Conservation (phyloP, 352 stramenopile species). For the Phytophthora sojae region DNA sequence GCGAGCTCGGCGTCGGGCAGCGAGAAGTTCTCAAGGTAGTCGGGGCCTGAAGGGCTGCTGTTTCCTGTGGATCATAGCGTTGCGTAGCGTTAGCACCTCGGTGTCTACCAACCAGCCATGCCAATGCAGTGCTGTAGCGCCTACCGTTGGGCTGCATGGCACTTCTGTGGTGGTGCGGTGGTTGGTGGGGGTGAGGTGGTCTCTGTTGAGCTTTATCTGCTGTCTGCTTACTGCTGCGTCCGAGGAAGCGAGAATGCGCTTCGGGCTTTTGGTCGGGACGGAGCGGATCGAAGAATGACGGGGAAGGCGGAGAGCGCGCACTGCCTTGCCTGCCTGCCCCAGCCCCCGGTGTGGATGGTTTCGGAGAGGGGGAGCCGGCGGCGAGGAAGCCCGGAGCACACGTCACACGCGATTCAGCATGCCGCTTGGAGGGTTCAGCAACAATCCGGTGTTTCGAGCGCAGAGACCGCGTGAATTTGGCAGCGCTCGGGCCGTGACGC, state of each 20-base stretch:
- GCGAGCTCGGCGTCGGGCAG: constrained; percentile 34
- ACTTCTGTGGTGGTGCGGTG: constrained; percentile 9
- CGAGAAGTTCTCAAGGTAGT: constrained; percentile 33
- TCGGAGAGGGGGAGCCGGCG: constrained; percentile 32
- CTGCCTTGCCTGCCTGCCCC: too few relatives aligned
- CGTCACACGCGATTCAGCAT: constrained; percentile 39
- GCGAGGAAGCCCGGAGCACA: constrained; percentile 19
- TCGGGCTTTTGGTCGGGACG: constrained; percentile 12
- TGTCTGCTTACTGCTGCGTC: background rate
- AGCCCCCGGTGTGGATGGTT: constrained; percentile 23
- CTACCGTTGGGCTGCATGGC: constrained; percentile 45
- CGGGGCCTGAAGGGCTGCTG: constrained; percentile 30
- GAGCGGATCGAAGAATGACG: constrained; percentile 39
- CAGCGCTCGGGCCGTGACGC: constrained; percentile 13
- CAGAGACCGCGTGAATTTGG: constrained; percentile 34
- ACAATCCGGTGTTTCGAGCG: constrained; percentile 46
- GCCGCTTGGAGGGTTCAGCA: constrained; percentile 43
- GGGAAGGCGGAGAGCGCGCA: constrained; percentile 13
- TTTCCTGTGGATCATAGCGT: constrained; percentile 21
- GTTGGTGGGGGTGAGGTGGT: background rate
- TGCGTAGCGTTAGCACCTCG: constrained; percentile 19
- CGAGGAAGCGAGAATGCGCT: constrained; percentile 30
- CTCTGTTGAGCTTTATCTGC: background rate
- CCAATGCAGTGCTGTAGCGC: background rate
- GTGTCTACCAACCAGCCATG: background rate